phyloP scores from a whole-genome alignment of 2,329 filamentous ascomycete genomes.

The Colletotrichum abscissum region DNA sequence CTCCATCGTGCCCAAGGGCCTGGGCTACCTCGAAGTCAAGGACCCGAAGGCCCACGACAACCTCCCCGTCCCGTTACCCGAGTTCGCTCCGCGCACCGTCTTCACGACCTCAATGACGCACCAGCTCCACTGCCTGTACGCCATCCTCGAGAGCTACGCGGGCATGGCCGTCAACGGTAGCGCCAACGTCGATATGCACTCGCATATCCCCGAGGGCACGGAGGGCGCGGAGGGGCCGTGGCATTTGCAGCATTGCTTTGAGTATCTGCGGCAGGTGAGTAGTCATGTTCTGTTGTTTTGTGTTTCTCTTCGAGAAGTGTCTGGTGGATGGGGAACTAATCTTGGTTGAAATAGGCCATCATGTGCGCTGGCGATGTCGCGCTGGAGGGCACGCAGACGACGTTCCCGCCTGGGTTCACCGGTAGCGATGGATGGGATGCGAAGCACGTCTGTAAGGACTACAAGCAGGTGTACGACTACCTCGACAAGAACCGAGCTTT shows the following conservation, averaged over 20 bases:
- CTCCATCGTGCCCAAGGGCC: conserved; percentile 51
- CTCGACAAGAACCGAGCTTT: conserved; percentile 47
- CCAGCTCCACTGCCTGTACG: conserved; percentile 55
- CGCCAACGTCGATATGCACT: conserved; percentile 19
- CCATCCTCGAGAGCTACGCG: conserved; percentile 50
- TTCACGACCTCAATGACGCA: conserved; percentile 57
- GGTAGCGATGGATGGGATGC: conserved; percentile 57
- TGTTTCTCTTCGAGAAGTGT: too few species aligned
- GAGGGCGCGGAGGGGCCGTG: conserved; percentile 37
- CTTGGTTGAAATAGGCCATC: conserved; percentile 40
- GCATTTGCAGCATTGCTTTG: conserved; percentile 54
- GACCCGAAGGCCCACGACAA: conserved; percentile 47
- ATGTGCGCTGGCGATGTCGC: conserved; percentile 47
- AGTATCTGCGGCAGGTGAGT: conserved; percentile 43
- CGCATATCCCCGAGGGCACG: conserved; percentile 41
- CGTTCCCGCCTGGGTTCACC: conserved; percentile 48
- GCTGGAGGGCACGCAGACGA: conserved; percentile 52
- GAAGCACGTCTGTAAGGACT: conserved; percentile 55
- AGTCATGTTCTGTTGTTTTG: background rate
- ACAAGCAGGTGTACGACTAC: conserved; percentile 47
- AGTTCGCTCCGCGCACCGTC: conserved; percentile 47
- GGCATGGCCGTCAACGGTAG: conserved; percentile 32
- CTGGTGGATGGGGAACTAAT: background rate
- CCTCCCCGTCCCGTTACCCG: conserved; percentile 48
- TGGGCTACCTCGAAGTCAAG: conserved; percentile 52